These are phyloP conservation scores for Aspergillus brasiliensis DNA, from an alignment of 2,329 filamentous ascomycete species.

Conservation along the genomic window DNA sequence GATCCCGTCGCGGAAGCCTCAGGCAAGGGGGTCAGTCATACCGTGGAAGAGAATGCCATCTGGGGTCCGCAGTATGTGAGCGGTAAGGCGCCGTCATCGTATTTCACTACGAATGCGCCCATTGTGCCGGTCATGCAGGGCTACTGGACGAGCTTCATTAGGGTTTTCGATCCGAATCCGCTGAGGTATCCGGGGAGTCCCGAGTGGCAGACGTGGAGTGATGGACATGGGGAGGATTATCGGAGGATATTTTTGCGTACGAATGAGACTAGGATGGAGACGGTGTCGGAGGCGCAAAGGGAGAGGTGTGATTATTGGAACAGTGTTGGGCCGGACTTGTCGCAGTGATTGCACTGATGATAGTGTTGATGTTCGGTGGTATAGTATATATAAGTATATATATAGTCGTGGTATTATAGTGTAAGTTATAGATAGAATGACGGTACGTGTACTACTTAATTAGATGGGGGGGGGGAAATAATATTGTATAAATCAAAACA, in stretches of 20 bases:
- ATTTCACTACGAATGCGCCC: constrained; percentile 56
- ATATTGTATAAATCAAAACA: not conserved
- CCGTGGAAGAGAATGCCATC: constrained; percentile 66
- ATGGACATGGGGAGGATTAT: constrained; percentile 27
- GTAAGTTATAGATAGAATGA: not conserved
- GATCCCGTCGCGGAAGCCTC: constrained; percentile 56
- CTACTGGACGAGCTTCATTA: constrained; percentile 76
- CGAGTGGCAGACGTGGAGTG: constrained; percentile 54
- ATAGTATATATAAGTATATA: constrained; percentile 2
- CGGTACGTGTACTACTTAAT: not conserved
- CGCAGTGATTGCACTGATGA: constrained; percentile 41
- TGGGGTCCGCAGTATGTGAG: constrained; percentile 64
- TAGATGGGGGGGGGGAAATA: not conserved
- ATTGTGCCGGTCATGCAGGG: constrained; percentile 65
- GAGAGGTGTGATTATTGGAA: constrained; percentile 53
- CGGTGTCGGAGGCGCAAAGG: constrained; percentile 42
- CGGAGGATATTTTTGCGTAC: constrained; percentile 49
- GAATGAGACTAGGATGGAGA: constrained; percentile 51
- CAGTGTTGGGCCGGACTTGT: constrained; percentile 51
- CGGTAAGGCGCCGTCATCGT: constrained; percentile 56
- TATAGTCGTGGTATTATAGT: not conserved
- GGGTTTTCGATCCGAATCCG: constrained; percentile 66
- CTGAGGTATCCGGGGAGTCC: constrained; percentile 51
- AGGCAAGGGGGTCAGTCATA: constrained; percentile 68
- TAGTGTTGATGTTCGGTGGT: not conserved